Base-by-base conservation (phyloP, 1,139 yeast species). In the Lodderomyces orthopsilosis region DNA sequence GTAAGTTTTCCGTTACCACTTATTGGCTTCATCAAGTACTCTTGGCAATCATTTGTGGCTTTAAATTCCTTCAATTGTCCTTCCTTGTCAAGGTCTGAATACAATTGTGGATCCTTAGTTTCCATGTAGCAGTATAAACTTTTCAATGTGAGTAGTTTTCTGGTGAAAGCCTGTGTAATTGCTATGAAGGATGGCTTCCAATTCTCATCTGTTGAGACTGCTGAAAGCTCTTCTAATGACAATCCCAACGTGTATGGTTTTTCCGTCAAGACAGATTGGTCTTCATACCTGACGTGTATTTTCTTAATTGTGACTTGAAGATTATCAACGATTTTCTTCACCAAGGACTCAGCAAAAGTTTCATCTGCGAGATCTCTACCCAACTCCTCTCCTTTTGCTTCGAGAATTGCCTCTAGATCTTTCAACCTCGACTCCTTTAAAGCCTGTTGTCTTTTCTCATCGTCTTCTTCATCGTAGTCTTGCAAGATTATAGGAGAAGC, bases 281-380 rank as follows among this genome's bases (percentile, higher is more conserved):
- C 98, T 59, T 94, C 98, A 57, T 91, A 93, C 46, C 98, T 75
- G 14, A 94, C 64, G 62, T 94, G 98, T 47, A 94, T 93, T 57
- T 89, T 89, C 56, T 84, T 86, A 49, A 94, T 88, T 1, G 95
- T 88, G n/a, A 94, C 78, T 60, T 94, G 99, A 44, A 94, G 68
- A 56, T 94, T 94, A 62, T 94, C 98, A 33, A 93, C 85, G 51
- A 93, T 84, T 61, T 93, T 93, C 1, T 96, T 87, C 4, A 90
- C 76, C 49, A 94, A 70, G 36, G 93, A 83, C 54, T 91, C 96
- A 3, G 96, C 84, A 59, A 93, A 93, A 30, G 89, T 74, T 59
- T 88, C 94, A 57, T 83, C 84, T 3, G 63, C 61, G 9, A 66
- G 52, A 38, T 79, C 78, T 33, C 75, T 76, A 17, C 76, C 68